These are phyloP conservation scores for Ceratobasidium sp. DNA, from an alignment of 1,284 basidiomycete genomes.

Conservation along the genomic window DNA sequence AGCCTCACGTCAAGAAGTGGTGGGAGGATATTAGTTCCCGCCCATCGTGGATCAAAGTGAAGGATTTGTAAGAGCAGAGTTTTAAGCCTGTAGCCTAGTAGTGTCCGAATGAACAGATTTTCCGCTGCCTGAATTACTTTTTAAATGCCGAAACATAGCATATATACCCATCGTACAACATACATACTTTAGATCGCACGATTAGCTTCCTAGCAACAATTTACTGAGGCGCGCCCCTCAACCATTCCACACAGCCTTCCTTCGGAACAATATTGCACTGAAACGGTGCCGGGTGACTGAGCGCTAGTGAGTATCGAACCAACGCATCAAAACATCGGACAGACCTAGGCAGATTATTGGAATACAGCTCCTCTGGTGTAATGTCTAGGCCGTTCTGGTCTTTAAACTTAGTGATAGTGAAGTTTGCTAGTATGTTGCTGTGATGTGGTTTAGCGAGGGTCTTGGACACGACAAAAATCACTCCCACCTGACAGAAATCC, in stretches of 20 bases:
- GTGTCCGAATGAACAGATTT: neutral
- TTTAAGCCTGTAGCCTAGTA: no score
- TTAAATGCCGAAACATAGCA: no score
- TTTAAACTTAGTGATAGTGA: conserved; percentile 14
- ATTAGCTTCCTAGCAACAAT: no score
- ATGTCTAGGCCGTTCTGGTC: conserved; percentile 22
- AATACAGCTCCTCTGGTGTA: conserved; percentile 19
- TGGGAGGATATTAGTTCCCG: conserved; percentile 19
- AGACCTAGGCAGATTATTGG: conserved; percentile 20
- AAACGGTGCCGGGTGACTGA: conserved; percentile 20
- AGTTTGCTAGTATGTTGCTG: conserved; percentile 24
- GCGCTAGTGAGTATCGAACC: no score
- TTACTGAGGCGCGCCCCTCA: neutral
- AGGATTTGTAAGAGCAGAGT: neutral
- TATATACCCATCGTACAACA: no score
- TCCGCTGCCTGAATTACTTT: no score
- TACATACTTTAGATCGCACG: no score
- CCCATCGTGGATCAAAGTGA: conserved; percentile 19
- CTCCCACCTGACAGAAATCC: conserved; percentile 22
- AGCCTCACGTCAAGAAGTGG: conserved; percentile 37
- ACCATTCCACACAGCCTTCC: conserved; percentile 4
- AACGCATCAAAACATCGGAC: neutral
- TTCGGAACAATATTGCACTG: conserved; percentile 1
- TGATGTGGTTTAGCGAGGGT: no score
- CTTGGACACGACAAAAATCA: neutral